A percentile compares a stretch with the other conserved stretches of the same genome.
phyloP scores from a whole-genome alignment of 441 rosid genomes.

The Pelargonium cotyledonis region DNA sequence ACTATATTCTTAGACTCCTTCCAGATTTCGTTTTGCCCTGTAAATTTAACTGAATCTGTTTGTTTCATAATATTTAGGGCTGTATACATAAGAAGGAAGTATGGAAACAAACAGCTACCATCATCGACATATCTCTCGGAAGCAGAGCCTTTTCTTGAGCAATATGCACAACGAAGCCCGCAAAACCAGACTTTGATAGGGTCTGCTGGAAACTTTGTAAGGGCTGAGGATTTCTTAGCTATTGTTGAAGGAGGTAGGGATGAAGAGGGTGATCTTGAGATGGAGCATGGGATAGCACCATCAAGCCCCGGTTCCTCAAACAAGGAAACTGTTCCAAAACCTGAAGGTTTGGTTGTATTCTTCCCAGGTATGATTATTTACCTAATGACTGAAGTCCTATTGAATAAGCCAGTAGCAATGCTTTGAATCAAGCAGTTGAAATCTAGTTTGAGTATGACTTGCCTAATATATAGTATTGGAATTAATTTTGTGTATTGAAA shows the following conservation, averaged over 20 bases:
- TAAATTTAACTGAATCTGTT: constrained; percentile 10
- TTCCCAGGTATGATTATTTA: constrained; percentile 66
- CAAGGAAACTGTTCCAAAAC: constrained; percentile 54
- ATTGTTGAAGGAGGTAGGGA: constrained; percentile 64
- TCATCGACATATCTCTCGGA: constrained; percentile 76
- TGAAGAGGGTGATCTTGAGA: constrained; percentile 86
- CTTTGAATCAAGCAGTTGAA: constrained; percentile 6
- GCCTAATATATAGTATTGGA: too few relatives aligned
- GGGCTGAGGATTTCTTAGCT: constrained; percentile 80
- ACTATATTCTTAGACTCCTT: neutral
- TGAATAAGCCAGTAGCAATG: neutral
- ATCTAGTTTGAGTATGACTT: neutral
- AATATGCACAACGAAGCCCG: constrained; percentile 66
- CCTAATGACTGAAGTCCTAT: constrained; percentile 13
- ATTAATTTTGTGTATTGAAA: too few relatives aligned
- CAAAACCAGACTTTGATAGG: constrained; percentile 77
- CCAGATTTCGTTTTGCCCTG: constrained; percentile 3
- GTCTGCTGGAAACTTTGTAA: constrained; percentile 75
- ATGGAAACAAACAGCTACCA: constrained; percentile 60
- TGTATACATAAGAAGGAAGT: constrained; percentile 56
- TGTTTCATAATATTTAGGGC: constrained; percentile 49
- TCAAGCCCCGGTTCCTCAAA: constrained; percentile 38
- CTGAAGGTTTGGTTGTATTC: constrained; percentile 77
- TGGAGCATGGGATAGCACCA: constrained; percentile 41
- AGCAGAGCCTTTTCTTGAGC: constrained; percentile 94